A percentile compares a stretch with the other conserved stretches of the same genome.
Evolutionary conservation across 2,329 filamentous ascomycete genomes (phyloP).

Genomic region (Diaporthe ilicicola): DNA sequence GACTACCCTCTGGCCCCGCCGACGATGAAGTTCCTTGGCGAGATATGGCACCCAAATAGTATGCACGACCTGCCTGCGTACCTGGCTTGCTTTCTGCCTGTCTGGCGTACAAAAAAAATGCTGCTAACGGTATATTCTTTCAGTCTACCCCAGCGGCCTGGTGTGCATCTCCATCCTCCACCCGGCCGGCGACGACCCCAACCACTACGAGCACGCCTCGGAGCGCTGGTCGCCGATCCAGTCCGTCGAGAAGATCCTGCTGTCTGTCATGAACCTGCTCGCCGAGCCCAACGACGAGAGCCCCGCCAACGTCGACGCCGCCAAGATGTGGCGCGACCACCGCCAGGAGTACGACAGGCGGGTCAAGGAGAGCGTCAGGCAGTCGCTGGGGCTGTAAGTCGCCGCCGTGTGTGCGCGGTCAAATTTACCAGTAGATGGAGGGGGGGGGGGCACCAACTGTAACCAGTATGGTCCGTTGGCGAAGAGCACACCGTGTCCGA

Average conservation of each 20-base stretch:
- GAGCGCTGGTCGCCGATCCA: constrained; percentile 98
- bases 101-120: no score
- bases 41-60: constrained; percentile 98
- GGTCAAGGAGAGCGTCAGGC: constrained; percentile 83
- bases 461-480: not conserved
- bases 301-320: constrained; percentile 94
- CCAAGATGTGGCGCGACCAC: constrained; percentile 93
- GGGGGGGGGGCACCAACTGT: not conserved
- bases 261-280: constrained; percentile 98
- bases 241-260: constrained; percentile 96
- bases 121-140: not conserved
- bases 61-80: constrained; percentile 37
- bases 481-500: not conserved
- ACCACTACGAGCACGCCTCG: constrained; percentile 96
- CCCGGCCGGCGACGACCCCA: constrained; percentile 94
- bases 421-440: not conserved
- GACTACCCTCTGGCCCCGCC: constrained; percentile 98
- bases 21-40: constrained; percentile 93
- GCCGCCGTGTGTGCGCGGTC: not conserved
- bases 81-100: not conserved
- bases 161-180: constrained; percentile 99
- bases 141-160: constrained; percentile 89
- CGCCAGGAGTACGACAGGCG: constrained; percentile 84
- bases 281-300: constrained; percentile 97
- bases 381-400: constrained; percentile 80